phyloP scores from a whole-genome alignment of 441 rosid genomes.

The Croton setiger region DNA sequence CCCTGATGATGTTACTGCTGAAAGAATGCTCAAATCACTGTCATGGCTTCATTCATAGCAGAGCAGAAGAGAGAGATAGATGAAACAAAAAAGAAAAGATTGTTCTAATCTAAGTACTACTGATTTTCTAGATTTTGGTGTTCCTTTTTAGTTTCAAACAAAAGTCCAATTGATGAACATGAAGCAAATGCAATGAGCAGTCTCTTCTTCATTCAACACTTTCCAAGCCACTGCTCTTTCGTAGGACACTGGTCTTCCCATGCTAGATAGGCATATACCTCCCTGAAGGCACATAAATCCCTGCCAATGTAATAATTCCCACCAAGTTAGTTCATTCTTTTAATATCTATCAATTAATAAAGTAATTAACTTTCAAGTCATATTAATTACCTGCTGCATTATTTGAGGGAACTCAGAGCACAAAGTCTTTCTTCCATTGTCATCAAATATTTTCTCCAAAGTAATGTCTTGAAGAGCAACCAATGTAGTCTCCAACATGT shows the following conservation, averaged over 20 bases:
- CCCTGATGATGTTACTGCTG: constrained; percentile 22
- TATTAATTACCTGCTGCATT: constrained; percentile 76
- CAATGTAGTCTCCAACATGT: constrained; percentile 95
- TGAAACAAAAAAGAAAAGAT: neutral
- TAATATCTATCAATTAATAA: neutral
- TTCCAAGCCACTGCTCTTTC: constrained; percentile 99
- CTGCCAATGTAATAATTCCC: constrained; percentile 27
- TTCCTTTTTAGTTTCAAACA: constrained; percentile 44
- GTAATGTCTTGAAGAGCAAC: constrained; percentile 91
- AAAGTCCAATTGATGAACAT: constrained; percentile 98
- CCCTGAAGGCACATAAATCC: constrained; percentile 88
- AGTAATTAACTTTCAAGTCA: neutral
- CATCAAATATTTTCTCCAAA: constrained; percentile 93
- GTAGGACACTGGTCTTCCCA: constrained; percentile 94
- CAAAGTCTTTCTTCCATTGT: constrained; percentile 76
- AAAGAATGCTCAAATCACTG: constrained; percentile 19
- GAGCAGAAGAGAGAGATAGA: neutral
- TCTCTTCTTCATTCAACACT: constrained; percentile 88
- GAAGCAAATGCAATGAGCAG: constrained; percentile 91
- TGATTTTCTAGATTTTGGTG: neutral
- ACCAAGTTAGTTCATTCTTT: neutral
- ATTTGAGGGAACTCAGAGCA: constrained; percentile 82
- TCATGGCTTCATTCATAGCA: constrained; percentile 1
- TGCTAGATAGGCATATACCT: constrained; percentile 92
- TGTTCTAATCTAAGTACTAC: constrained; percentile 2